Conservation (phyloP, 257 asterid genomes). For the Ilex asprella region DNA sequence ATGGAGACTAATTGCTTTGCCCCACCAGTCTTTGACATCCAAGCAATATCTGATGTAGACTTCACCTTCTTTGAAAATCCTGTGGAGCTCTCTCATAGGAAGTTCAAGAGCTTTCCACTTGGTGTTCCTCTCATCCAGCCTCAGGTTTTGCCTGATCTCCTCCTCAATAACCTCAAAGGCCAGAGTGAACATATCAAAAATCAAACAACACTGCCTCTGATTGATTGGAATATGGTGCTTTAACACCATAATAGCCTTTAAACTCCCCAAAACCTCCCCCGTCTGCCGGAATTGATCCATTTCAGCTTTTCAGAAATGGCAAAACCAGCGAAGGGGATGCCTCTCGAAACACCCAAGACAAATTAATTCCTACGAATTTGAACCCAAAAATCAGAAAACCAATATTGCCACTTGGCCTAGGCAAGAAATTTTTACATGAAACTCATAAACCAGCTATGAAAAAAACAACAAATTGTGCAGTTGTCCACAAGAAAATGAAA, state of each 20-base stretch:
- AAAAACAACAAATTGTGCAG: no score
- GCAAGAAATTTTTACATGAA: no score
- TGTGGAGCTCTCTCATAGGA: constrained; percentile 80
- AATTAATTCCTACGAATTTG: no score
- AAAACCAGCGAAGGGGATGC: neutral
- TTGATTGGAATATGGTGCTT: constrained; percentile 73
- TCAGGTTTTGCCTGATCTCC: constrained; percentile 54
- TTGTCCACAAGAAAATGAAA: no score
- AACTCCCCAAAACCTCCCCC: constrained; percentile 77
- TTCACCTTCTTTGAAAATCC: constrained; percentile 62
- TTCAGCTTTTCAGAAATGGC: neutral
- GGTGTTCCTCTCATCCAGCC: constrained; percentile 50
- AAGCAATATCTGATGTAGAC: constrained; percentile 47
- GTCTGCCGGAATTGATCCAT: constrained; percentile 89
- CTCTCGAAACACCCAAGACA: neutral
- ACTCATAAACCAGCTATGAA: no score
- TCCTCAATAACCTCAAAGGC: constrained; percentile 63
- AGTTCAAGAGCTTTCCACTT: constrained; percentile 76
- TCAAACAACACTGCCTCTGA: constrained; percentile 68
- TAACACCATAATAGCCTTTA: constrained; percentile 70
- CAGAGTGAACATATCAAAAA: constrained; percentile 44
- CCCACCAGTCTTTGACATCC: constrained; percentile 80
- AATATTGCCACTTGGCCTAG: no score
- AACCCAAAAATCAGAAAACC: no score
- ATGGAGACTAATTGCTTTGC: constrained; percentile 64